phyloP scores from a whole-genome alignment of 345 rosid species.

The Xanthoceras sorbifolium region DNA sequence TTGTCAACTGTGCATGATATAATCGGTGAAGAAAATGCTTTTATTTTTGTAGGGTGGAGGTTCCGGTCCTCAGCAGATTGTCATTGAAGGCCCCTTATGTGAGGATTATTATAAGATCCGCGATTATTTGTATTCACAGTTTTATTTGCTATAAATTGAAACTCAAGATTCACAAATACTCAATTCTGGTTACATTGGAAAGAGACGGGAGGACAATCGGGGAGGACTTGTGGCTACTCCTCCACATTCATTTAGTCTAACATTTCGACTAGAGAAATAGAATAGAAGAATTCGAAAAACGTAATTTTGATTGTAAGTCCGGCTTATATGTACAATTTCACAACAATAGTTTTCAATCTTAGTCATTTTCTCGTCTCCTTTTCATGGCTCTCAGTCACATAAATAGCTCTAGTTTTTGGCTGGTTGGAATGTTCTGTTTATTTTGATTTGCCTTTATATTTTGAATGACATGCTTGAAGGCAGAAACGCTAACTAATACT shows the following conservation, averaged over 20 bases:
- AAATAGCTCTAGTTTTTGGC: too few relatives aligned
- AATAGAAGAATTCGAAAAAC: too few relatives aligned
- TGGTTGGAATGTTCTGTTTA: too few relatives aligned
- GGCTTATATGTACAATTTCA: not conserved
- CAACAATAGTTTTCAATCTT: not conserved
- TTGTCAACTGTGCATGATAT: not conserved
- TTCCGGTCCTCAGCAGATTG: slow-evolving; percentile 82
- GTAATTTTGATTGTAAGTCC: slow-evolving; percentile 1
- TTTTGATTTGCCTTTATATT: too few relatives aligned
- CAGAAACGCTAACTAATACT: too few relatives aligned
- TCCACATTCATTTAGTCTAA: not conserved
- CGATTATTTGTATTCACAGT: slow-evolving; percentile 84
- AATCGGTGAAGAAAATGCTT: not conserved
- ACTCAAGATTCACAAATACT: not conserved
- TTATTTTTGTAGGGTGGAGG: slow-evolving; percentile 56
- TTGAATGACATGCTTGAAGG: too few relatives aligned
- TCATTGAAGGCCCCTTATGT: slow-evolving; percentile 90
- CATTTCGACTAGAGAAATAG: not conserved
- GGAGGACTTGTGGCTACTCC: not conserved
- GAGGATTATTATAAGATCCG: slow-evolving; percentile 93
- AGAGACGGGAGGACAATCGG: not conserved
- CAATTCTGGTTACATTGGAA: not conserved
- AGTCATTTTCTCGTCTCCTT: too few relatives aligned
- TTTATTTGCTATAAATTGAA: slow-evolving; percentile 61
- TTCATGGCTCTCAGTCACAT: too few relatives aligned